Conservation (phyloP, 2,329 filamentous ascomycete species). For the Paecilomyces dactylethromorphus region DNA sequence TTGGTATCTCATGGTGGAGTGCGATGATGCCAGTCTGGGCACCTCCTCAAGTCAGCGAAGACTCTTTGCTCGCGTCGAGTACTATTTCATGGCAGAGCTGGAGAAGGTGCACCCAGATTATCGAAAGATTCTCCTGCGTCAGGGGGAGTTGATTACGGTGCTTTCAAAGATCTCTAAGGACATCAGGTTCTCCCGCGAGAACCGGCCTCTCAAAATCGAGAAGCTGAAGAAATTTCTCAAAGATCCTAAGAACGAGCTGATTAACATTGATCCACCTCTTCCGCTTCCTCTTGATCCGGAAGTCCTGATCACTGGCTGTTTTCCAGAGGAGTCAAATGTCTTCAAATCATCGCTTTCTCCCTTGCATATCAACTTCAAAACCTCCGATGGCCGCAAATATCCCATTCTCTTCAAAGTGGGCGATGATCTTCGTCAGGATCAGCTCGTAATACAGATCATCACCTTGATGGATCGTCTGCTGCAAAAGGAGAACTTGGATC, state of each 20-base stretch:
- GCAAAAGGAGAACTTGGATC: constrained; percentile 90
- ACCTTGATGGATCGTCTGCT: constrained; percentile 95
- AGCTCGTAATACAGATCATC: constrained; percentile 95
- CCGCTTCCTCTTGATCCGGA: constrained; percentile 84
- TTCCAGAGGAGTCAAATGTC: constrained; percentile 78
- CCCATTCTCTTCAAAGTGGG: constrained; percentile 96
- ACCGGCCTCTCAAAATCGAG: constrained; percentile 73
- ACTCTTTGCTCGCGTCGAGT: constrained; percentile 88
- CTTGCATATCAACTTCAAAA: constrained; percentile 85
- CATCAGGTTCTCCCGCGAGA: constrained; percentile 72
- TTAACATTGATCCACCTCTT: constrained; percentile 75
- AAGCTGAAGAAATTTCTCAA: constrained; percentile 75
- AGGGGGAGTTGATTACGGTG: constrained; percentile 83
- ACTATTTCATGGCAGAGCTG: constrained; percentile 89
- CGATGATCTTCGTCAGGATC: constrained; percentile 92
- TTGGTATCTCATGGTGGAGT: constrained; percentile 99
- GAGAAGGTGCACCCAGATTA: constrained; percentile 67
- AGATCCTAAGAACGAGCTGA: constrained; percentile 84
- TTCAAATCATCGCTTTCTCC: constrained; percentile 95
- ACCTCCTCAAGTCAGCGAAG: constrained; percentile 70
- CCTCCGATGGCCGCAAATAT: constrained; percentile 68
- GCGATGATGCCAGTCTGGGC: constrained; percentile 72
- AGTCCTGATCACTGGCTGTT: constrained; percentile 69
- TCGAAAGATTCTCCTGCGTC: constrained; percentile 70
- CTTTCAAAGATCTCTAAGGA: constrained; percentile 85